Conservation (phyloP, 495 filamentous ascomycete species). For the Saxispiralis lemnorum region DNA sequence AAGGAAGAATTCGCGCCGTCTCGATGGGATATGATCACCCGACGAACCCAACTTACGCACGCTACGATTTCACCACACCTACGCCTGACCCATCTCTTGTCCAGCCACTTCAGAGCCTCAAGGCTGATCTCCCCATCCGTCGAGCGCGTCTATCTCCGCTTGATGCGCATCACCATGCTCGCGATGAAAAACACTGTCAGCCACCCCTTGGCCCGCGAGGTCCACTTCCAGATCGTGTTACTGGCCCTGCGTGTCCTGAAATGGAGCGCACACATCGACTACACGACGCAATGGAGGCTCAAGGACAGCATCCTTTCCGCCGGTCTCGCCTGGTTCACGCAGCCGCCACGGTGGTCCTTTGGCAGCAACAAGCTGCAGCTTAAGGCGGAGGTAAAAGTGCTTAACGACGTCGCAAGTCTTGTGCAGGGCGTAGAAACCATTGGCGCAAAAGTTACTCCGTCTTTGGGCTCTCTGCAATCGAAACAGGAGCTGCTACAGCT, state of each 20-base stretch:
- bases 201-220: constrained; percentile 78
- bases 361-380: constrained; percentile 84
- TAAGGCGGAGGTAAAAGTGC: constrained; percentile 72
- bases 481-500: constrained; percentile 66
- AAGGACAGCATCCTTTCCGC: constrained; percentile 80
- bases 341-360: constrained; percentile 78
- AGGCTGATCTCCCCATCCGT: constrained; percentile 62
- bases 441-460: constrained; percentile 34
- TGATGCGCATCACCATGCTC: constrained; percentile 57
- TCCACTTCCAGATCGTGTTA: constrained; percentile 71
- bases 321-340: constrained; percentile 71
- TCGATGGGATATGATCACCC: constrained; percentile 56
- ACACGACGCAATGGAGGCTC: constrained; percentile 48
- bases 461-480: constrained; percentile 45
- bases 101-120: constrained; percentile 83
- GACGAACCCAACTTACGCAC: constrained; percentile 57
- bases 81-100: constrained; percentile 70
- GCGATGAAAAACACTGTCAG: constrained; percentile 48
- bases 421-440: constrained; percentile 40
- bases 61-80: constrained; percentile 71
- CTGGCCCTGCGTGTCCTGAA: constrained; percentile 62
- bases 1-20: constrained; percentile 87
- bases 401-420: constrained; percentile 54
- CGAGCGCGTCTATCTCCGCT: constrained; percentile 59
- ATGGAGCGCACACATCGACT: constrained; percentile 44